Evolutionary conservation across 352 stramenopile genomes (phyloP).

Genomic region (Globisporangium abappressorium): DNA sequence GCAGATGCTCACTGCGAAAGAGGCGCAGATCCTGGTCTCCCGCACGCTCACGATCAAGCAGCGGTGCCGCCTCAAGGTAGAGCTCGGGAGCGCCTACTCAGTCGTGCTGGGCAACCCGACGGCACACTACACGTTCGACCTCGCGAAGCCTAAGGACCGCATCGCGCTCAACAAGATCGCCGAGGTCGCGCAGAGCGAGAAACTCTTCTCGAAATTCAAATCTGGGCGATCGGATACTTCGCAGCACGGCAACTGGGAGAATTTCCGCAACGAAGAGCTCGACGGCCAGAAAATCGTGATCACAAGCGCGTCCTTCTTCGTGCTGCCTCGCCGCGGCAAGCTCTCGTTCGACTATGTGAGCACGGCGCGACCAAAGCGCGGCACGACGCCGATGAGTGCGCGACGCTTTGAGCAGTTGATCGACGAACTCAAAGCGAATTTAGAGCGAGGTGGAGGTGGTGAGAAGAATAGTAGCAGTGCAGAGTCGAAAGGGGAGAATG

Average conservation of each 20-base stretch:
- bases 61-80: constrained; percentile 69
- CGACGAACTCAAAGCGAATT: constrained; percentile 43
- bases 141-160: constrained; percentile 73
- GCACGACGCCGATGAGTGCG: constrained; percentile 58
- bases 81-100: constrained; percentile 82
- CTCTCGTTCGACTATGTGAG: constrained; percentile 91
- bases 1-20: constrained; percentile 83
- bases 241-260: constrained; percentile 90
- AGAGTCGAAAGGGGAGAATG: not conserved
- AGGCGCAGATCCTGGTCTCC: constrained; percentile 69
- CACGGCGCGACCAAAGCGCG: constrained; percentile 63
- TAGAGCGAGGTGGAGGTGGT: not conserved
- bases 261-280: constrained; percentile 89
- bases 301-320: constrained; percentile 76
- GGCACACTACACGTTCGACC: constrained; percentile 74
- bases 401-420: constrained; percentile 77
- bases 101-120: constrained; percentile 84
- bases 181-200: constrained; percentile 81
- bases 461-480: constrained; percentile 1
- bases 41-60: constrained; percentile 65
- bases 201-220: constrained; percentile 63
- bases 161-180: constrained; percentile 76
- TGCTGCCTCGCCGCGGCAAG: constrained; percentile 63
- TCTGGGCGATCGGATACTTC: constrained; percentile 68
- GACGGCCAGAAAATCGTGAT: constrained; percentile 70